Conservation (phyloP, 73 alveolate species). For the Durusdinium trenchii region DNA sequence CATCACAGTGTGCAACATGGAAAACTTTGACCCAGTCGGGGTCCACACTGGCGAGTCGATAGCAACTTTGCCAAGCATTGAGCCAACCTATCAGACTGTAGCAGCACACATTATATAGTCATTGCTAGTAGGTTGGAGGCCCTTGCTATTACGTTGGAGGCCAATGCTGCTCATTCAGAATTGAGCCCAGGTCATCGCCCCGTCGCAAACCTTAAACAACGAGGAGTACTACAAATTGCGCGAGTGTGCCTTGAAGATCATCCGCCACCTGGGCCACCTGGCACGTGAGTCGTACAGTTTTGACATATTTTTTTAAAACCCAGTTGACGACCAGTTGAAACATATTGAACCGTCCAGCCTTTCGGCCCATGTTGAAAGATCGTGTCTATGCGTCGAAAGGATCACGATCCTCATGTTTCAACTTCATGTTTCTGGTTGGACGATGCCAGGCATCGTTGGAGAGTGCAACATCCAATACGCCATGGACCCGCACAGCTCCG, state of each 20-base stretch:
- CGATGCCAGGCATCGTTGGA: slow-evolving; percentile 75
- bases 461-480: slow-evolving; percentile 96
- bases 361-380: too few species aligned
- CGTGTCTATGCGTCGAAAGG: too few species aligned
- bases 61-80: too few species aligned
- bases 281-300: not conserved
- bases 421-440: too few species aligned
- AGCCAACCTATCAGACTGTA: too few species aligned
- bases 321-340: not conserved
- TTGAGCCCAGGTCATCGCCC: slow-evolving; percentile 96
- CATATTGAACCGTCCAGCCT: not conserved
- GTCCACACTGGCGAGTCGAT: slow-evolving; percentile 95
- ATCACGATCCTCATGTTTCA: too few species aligned
- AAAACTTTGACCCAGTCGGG: slow-evolving; percentile 94
- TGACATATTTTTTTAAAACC: not conserved
- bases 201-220: slow-evolving; percentile 95
- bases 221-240: slow-evolving; percentile 92
- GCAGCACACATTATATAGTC: too few species aligned
- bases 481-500: slow-evolving; percentile 70
- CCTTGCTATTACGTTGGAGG: too few species aligned
- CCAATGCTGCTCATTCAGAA: too few species aligned
- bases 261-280: slow-evolving; percentile 80
- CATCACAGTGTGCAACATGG: slow-evolving; percentile 96
- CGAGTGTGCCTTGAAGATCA: slow-evolving; percentile 86
- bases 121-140: too few species aligned